Base-by-base conservation (phyloP, 1,284 basidiomycete species). In the Puccinia sorghi region DNA sequence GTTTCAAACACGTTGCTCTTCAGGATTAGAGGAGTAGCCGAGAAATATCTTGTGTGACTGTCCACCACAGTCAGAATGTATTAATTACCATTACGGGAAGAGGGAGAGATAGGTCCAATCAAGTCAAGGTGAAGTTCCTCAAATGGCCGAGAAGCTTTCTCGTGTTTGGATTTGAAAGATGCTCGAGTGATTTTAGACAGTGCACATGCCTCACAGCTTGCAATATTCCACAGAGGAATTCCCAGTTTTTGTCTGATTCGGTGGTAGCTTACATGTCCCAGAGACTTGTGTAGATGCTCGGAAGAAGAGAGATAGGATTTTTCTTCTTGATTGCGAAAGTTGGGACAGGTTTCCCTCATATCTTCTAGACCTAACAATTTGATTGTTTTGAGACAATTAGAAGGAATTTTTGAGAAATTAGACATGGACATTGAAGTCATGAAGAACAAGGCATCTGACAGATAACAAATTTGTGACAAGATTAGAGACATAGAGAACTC, bases 241-340 rank as follows among this genome's bases (percentile, higher is more conserved):
- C 63, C 63, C 1, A 64, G 63, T 46, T 41, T 64, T 22, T 43
- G 39, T 25, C 39, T 1, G 9, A 64, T 43, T 43, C 39, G 1
- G 8, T 43, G 63, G 22, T 64, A 64, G 20, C 63, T 64, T 2
- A 64, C 63, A 64, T 64, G 63, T 2, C 63, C 63, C 20, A 64
- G 63, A n/a, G 63, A 41, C n/a, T 64, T 64, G 13, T 64, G 63
- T n/a, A 64, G 39, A 43, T 8, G 9, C 17, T 64, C 27, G 37
- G 15, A 13, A 4, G 6, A 12, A 27, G 57, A 59, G 15, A 59
- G 15, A 52, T 17, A 52, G 20, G 11, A 12, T 43, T 6, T 43
- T 6, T 43, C 7, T 43, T n/a, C 20, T 8, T 12, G 9, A 52
- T 52, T 52, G 6, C 20, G 9, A 8, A 52, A 52, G 5, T 52